Evolutionary conservation across 75 land plant species (phyloP), one percentile per base, ranked within the genome.

Genomic region (Cryptomeria japonica): DNA sequence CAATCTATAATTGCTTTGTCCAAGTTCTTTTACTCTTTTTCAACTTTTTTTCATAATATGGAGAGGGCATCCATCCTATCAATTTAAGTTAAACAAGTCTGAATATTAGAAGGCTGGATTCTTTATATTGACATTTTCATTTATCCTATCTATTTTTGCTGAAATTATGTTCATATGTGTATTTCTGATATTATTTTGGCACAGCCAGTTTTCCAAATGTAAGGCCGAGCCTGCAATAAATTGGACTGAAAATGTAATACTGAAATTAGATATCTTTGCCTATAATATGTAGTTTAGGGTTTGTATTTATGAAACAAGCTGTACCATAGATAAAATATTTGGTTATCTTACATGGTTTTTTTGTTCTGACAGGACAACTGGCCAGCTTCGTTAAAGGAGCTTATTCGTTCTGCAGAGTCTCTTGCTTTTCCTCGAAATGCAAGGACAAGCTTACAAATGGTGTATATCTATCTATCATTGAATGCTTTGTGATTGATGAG

Each of bases 361-460:
- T 72, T 80, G 22, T 42, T 88, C 39, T 87, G 58, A 84, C 84
- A 95, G 96, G 91, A 94, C 15, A 80, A 87, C 49, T 95, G 96
- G 96, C 95, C 94, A 18, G 37, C 68, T 47, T 93, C 96, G 7
- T 87, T 95, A 72, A 86, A 94, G 87, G 91, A 94, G 44, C 94
- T 95, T 85, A 72, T 95, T 25, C 49, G 19, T 42, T 91, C 90
- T 7, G 87, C 91, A 32, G 87, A 85, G n/a, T 91, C 90, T 31
- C 92, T 95, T 44, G 79, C 89, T 87, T 87, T 95, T 85, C 88
- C 89, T 88, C 90, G 94, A 84, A 90, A 91, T 47, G 88, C 85
- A 64, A 83, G 84, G 38, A 84, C 19, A 46, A 75, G 46, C 37
- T 37, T 80, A 80, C 31, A 70, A 49, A 83, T 82, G 89, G 85